phyloP scores from a whole-genome alignment of 331 rosid genomes.

The Phaseolus coccineus region DNA sequence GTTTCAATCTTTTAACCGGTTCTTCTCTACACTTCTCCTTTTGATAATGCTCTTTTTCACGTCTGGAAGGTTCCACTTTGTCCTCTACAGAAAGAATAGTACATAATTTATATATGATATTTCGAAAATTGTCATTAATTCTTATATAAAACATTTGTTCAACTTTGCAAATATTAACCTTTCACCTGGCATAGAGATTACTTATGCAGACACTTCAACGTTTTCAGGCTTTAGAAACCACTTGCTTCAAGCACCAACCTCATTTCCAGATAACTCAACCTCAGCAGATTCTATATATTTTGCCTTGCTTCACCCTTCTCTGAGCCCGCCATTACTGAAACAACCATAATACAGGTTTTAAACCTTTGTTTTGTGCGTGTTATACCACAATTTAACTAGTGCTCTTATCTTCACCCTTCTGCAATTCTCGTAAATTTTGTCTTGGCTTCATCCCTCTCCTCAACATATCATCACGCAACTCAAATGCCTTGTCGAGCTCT shows the following conservation, averaged over 20 bases:
- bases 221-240: constrained; percentile 21
- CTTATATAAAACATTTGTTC: constrained; percentile 13
- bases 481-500: constrained; percentile 69
- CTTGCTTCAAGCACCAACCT: constrained; percentile 26
- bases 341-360: constrained; percentile 67
- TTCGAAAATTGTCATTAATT: background rate
- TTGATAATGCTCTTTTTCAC: constrained; percentile 6
- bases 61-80: background rate
- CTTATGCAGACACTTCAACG: constrained; percentile 3
- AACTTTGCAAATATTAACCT: constrained; percentile 39
- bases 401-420: constrained; percentile 57
- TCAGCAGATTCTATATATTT: constrained; percentile 41
- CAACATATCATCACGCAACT: constrained; percentile 84
- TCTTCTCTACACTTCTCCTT: constrained; percentile 30
- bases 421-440: constrained; percentile 59
- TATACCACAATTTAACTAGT: constrained; percentile 60
- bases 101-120: background rate
- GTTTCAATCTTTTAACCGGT: background rate
- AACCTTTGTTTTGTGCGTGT: constrained; percentile 59
- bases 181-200: background rate
- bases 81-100: constrained; percentile 20
- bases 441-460: constrained; percentile 69
- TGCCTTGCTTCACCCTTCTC: constrained; percentile 51
- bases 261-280: constrained; percentile 23
- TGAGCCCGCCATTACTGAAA: constrained; percentile 56